These are phyloP conservation scores for Holtermannia corniformis DNA, from an alignment of 768 basidiomycete species.

Conservation along the genomic window DNA sequence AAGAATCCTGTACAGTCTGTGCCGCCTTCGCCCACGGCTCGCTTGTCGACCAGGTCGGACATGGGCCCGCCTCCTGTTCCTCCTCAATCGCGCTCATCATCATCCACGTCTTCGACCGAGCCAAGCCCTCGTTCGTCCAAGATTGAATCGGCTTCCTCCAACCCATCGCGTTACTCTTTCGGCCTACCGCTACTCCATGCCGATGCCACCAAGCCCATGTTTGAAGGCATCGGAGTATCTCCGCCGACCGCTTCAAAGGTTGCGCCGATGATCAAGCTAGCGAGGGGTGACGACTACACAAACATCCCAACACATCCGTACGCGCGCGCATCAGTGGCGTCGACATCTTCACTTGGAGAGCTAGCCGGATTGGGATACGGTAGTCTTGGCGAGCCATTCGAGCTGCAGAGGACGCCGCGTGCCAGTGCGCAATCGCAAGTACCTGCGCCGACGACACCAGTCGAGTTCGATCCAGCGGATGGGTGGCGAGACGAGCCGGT, in stretches of 20 bases:
- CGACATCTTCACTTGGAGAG: not conserved
- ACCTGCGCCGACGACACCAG: not conserved
- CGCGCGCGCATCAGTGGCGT: not conserved
- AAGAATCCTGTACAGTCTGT: not conserved
- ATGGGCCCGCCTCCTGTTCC: not conserved
- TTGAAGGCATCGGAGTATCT: constrained; percentile 16
- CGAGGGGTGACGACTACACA: not conserved
- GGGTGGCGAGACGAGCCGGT: constrained; percentile 33
- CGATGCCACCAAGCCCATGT: constrained; percentile 7
- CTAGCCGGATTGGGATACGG: constrained; percentile 1
- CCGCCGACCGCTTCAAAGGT: constrained; percentile 4
- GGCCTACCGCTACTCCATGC: constrained; percentile 5
- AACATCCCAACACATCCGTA: not conserved
- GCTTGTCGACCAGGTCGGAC: not conserved
- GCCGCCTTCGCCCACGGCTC: not conserved
- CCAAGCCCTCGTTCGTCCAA: not conserved
- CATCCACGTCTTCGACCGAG: not conserved
- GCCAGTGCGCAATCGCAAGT: not conserved
- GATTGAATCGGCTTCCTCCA: not conserved
- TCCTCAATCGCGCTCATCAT: not conserved
- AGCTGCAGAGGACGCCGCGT: not conserved
- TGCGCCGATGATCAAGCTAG: not conserved
- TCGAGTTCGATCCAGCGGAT: constrained; percentile 23
- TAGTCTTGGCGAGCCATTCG: constrained; percentile 1
- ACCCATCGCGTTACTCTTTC: constrained; percentile 1